phyloP scores from a whole-genome alignment of 2,329 filamentous ascomycete species.

The Graphium sp. region DNA sequence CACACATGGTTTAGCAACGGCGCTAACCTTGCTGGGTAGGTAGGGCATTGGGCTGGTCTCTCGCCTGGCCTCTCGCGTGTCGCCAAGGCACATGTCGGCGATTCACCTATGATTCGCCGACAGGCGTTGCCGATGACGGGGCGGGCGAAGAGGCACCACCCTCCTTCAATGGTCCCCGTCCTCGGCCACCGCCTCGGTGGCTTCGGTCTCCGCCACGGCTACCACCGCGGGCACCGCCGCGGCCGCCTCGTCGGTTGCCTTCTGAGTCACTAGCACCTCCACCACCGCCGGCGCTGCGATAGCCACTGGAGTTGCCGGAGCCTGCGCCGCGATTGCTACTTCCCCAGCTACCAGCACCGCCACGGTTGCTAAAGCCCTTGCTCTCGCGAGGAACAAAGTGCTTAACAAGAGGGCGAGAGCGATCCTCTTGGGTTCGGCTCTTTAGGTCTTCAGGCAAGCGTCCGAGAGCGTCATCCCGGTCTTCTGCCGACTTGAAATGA shows the following conservation, averaged over 20 bases:
- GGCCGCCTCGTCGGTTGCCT: constrained; percentile 35
- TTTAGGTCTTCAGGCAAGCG: constrained; percentile 63
- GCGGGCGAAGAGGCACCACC: constrained; percentile 39
- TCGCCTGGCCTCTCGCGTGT: no score
- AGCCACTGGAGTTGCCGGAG: constrained; percentile 48
- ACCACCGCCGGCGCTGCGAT: constrained; percentile 54
- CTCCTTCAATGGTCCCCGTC: constrained; percentile 42
- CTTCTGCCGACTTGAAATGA: constrained; percentile 64
- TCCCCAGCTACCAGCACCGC: constrained; percentile 51
- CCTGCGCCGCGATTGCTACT: constrained; percentile 46
- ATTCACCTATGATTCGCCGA: constrained; percentile 18
- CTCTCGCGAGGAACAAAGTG: constrained; percentile 58
- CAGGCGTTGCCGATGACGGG: constrained; percentile 29
- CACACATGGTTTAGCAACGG: no score
- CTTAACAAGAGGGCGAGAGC: constrained; percentile 67
- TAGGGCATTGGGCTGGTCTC: no score
- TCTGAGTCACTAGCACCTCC: constrained; percentile 54
- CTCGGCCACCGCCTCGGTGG: constrained; percentile 23
- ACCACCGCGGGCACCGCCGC: constrained; percentile 38
- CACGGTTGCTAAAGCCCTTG: constrained; percentile 38
- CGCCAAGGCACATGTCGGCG: no score
- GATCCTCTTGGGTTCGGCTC: constrained; percentile 52
- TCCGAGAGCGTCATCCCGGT: constrained; percentile 64
- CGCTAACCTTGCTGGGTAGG: no score
- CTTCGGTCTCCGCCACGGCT: constrained; percentile 41